These are phyloP conservation scores for Coleophoma cylindrospora DNA, from an alignment of 2,329 filamentous ascomycete species.

Conservation along the genomic window DNA sequence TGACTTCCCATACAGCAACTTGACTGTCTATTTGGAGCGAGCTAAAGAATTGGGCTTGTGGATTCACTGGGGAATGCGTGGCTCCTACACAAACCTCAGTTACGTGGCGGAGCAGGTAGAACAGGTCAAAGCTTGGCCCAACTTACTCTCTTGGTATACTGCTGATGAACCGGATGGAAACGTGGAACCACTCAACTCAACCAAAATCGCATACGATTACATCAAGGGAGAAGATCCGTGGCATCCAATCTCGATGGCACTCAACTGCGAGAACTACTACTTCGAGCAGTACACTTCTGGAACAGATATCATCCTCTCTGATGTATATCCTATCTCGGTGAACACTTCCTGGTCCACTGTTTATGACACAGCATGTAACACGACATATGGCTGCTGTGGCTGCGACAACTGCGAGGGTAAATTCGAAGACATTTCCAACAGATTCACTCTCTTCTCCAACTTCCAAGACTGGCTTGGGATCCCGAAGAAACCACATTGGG, in stretches of 20 bases:
- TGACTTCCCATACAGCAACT: conserved; percentile 4
- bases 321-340: conserved; percentile 42
- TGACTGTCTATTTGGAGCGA: neutral
- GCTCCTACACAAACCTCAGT: conserved; percentile 4
- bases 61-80: conserved; percentile 1
- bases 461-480: conserved; percentile 32
- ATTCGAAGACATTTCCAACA: conserved; percentile 24
- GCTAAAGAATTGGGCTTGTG: neutral
- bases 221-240: conserved; percentile 42
- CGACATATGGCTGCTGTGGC: conserved; percentile 44
- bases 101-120: conserved; percentile 29
- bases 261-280: conserved; percentile 47
- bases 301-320: conserved; percentile 42
- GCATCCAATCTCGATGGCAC: conserved; percentile 41
- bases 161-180: conserved; percentile 40
- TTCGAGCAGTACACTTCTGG: conserved; percentile 40
- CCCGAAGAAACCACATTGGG: conserved; percentile 38
- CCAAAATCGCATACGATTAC: conserved; percentile 33
- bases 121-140: conserved; percentile 20
- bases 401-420: conserved; percentile 37
- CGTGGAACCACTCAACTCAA: conserved; percentile 33
- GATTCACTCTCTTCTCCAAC: conserved; percentile 32
- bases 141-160: conserved; percentile 47
- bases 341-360: conserved; percentile 37
- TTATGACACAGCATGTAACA: conserved; percentile 41